Conservation (phyloP, 2,329 filamentous ascomycete species). For the Fusarium oligoseptatum region DNA sequence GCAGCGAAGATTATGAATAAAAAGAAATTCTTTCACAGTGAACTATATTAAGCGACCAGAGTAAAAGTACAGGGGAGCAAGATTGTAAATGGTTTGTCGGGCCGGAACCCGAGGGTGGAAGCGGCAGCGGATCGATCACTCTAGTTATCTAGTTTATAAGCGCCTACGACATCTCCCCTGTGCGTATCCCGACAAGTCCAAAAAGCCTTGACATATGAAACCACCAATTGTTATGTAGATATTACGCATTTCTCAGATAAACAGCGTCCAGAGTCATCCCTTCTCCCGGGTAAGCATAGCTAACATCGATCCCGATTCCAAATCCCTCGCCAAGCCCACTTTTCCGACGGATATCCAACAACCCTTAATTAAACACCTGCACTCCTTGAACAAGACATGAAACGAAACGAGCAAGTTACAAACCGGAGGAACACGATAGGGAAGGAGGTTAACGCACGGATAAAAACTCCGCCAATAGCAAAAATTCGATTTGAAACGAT, state of each 20-base stretch:
- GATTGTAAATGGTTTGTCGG: too few relatives aligned
- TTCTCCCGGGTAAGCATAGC: too few relatives aligned
- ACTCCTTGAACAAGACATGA: neutral
- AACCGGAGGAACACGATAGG: neutral
- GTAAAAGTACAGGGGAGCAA: too few relatives aligned
- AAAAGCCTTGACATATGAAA: neutral
- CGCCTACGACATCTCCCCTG: too few relatives aligned
- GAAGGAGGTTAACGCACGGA: neutral
- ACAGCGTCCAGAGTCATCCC: neutral
- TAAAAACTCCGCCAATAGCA: conserved; percentile 32
- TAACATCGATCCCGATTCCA: neutral
- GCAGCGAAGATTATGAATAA: too few relatives aligned
- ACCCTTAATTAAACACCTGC: conserved; percentile 14
- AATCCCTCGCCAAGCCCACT: neutral
- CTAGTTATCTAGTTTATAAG: too few relatives aligned
- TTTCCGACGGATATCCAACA: neutral
- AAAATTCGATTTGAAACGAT: conserved; percentile 34
- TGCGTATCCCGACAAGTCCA: neutral
- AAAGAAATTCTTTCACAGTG: too few relatives aligned
- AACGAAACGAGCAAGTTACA: conserved; percentile 28
- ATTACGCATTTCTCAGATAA: neutral
- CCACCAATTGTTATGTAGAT: neutral
- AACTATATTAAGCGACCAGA: too few relatives aligned
- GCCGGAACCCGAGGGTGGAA: too few relatives aligned
- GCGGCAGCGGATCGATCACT: too few relatives aligned